Base-by-base conservation (phyloP, 2,329 filamentous ascomycete species). In the Akanthomyces uredinophilus region DNA sequence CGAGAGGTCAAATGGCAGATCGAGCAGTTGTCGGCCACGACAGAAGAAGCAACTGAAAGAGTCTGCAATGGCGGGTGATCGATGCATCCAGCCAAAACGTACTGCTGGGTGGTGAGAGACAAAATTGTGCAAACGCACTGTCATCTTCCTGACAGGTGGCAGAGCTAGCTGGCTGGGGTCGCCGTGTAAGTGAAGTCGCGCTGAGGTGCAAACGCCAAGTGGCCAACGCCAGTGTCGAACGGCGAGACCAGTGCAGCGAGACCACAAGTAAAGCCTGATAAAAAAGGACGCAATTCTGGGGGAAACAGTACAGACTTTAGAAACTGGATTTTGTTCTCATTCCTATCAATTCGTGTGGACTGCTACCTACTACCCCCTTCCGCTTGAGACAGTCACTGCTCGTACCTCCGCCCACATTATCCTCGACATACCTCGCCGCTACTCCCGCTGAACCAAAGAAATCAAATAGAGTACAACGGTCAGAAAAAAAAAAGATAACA, bases 361-460 rank as follows among this genome's bases (percentile, higher is more conserved):
- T 24, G 24, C 51, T 44, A 50, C 16, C 51, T 50, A 56, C 11
- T 20, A 46, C 18, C 52, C 29, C 41, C 49, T 24, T 43, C 29
- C n/a, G 52, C 60, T 51, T 62, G 52, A 62, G 32, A 29, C 44
- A 24, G 37, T 62, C 60, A 46, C 49, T 29, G n/a, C 43, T 54
- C 37, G 16, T 41, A 24, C 27, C 35, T 11, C 18, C 44, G 35
- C 32, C 24, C 52, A 43, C 52, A 49, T 18, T 53, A 56, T 35
- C 60, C 32, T 62, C 54, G n/a, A 37, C 54, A 20, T 43, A 35
- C 49, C 13, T 52, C n/a, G 35, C 49, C 57, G 27, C 47, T 53
- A 52, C 57, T 60, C 57, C 57, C 49, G 57, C 37, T 62, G 43
- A 61, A 62, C 51, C 46, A 56, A 35, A 56, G 35, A 62, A 50